Evolutionary conservation across 1,284 basidiomycete species (phyloP), one percentile per base, ranked within the genome.

Genomic region (Clitocybe nebularis): DNA sequence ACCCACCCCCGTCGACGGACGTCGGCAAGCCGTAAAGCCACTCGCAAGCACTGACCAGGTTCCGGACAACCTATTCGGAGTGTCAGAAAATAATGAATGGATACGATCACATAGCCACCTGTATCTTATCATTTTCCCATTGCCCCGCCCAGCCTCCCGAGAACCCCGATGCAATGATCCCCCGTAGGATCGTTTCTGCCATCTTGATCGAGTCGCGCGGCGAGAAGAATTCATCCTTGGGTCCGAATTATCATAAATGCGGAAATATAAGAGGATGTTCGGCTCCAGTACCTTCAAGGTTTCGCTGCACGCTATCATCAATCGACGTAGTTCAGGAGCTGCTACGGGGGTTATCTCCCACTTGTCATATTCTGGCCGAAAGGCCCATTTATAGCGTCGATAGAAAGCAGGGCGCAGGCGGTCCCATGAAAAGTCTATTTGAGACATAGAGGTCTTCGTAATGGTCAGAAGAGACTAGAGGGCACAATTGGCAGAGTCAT

Each of bases 311-410:
- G 59, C 54, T 0, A 58, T 48, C 17, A 67, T 61, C 43, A 77
- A 79, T 17, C 60, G 52, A 17, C 66, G 52, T n/a, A 80, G 62
- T 40, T 74, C 64, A 8, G 67, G 69, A 29, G 63, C 60, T 1
- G 60, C 72, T 25, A 79, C 56, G 0, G 63, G 54, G 0, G 61
- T 58, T 3, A 67, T 56, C 10, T 72, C 60, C 17, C 66, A n/a
- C n/a, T n/a, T 59, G 2, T 74, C 69, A 46, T 81, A 84, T 29
- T 77, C 74, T 0, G 71, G 61, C 19, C 65, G 60, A 50, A 80
- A 83, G 0, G 82, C 77, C 86, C 86, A 89, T 57, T 89, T 89
- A 56, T 85, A 84, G 24, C 86, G 73, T 14, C 77, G 70, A 32
- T 69, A 56, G 53, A 81, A 79, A 52, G 79, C 81, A 23, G 58